A percentile compares a stretch with the other conserved stretches of the same genome.
phyloP scores from a whole-genome alignment of 257 asterid species.

The Cinchona pubescens region DNA sequence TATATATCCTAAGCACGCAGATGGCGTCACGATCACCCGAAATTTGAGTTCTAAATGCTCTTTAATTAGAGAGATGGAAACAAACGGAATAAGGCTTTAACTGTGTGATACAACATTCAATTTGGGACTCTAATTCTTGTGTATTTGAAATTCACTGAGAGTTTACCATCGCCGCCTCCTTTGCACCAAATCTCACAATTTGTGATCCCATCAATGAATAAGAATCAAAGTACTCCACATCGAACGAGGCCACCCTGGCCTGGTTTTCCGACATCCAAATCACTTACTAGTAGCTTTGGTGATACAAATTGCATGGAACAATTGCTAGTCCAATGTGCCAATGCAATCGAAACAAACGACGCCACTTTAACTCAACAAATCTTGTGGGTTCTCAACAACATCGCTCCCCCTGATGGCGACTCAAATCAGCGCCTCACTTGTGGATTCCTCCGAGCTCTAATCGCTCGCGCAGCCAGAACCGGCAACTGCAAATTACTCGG shows the following conservation, averaged over 20 bases:
- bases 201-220: constrained; percentile 33
- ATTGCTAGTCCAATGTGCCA: constrained; percentile 76
- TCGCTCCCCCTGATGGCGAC: constrained; percentile 95
- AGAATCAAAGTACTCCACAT: constrained; percentile 28
- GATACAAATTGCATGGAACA: constrained; percentile 95
- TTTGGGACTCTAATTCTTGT: too few species aligned
- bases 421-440: constrained; percentile 82
- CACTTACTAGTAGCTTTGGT: constrained; percentile 37
- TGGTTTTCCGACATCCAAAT: constrained; percentile 56
- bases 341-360: constrained; percentile 79
- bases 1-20: not conserved
- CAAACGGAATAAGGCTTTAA: not conserved
- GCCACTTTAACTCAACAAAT: constrained; percentile 92
- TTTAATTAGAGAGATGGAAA: not conserved
- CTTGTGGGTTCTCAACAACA: constrained; percentile 92
- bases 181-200: constrained; percentile 38
- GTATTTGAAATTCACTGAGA: too few species aligned
- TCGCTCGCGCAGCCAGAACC: constrained; percentile 64
- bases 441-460: constrained; percentile 86
- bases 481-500: constrained; percentile 66
- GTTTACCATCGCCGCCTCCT: constrained; percentile 34
- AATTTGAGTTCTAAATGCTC: not conserved
- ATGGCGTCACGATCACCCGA: not conserved
- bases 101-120: too few species aligned
- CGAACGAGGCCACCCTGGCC: constrained; percentile 54